Evolutionary conservation across 371 early-diverging fungal genomes (phyloP).

Genomic region (Encephalitozoon intestinalis): DNA sequence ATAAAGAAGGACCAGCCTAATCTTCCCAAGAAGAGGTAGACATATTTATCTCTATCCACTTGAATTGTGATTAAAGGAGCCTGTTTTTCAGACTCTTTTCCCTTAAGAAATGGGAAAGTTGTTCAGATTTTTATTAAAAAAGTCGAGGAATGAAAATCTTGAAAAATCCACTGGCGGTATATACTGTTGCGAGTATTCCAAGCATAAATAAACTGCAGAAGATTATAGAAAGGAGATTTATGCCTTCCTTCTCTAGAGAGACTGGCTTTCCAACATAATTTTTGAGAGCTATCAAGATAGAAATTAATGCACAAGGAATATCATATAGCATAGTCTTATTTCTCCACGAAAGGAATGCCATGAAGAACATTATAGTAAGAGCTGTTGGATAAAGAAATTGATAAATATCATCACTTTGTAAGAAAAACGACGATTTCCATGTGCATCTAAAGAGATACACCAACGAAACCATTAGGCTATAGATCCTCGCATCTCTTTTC

Average conservation of each 20-base stretch:
- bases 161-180: no score
- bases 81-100: no score
- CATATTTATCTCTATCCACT: neutral
- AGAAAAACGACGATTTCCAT: neutral
- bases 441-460: neutral
- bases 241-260: neutral
- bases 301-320: neutral
- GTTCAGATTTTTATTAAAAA: no score
- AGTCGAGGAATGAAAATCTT: no score
- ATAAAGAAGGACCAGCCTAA: slow-evolving; percentile 16
- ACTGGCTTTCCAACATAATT: neutral
- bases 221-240: neutral
- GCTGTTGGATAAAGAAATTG: neutral
- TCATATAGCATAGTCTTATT: neutral
- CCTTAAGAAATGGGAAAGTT: neutral
- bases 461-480: neutral
- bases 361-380: neutral
- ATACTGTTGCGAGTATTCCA: no score
- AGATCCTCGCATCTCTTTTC: neutral
- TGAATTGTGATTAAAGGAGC: neutral
- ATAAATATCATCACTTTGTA: neutral
- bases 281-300: neutral
- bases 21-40: neutral
- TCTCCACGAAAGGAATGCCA: neutral
- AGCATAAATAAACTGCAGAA: no score